These are phyloP conservation scores for Camellia japonica DNA, from an alignment of 148 eudicot species.

Conservation along the genomic window DNA sequence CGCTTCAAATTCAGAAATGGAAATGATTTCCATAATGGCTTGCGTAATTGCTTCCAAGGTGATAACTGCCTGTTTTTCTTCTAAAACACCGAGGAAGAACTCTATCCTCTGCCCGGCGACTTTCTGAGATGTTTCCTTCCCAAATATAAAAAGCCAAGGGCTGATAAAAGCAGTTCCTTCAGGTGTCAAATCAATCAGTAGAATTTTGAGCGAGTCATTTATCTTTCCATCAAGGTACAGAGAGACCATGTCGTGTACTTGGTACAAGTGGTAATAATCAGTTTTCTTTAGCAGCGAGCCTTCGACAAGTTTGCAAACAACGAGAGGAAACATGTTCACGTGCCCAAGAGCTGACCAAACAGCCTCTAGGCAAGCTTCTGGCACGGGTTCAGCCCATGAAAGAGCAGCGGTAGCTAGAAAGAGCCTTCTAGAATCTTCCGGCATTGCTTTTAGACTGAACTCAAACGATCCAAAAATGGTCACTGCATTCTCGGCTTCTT, in stretches of 20 bases:
- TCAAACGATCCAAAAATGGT: conserved; percentile 20
- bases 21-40: conserved; percentile 11
- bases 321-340: conserved; percentile 4
- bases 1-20: conserved; percentile 16
- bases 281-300: conserved; percentile 14
- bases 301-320: conserved; percentile 17
- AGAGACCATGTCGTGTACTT: conserved; percentile 18
- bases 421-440: conserved; percentile 11
- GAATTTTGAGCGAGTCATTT: background rate
- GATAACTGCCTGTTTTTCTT: conserved; percentile 14
- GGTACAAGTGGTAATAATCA: conserved; percentile 12
- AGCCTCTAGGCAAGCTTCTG: conserved; percentile 21
- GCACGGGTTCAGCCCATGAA: conserved; percentile 21
- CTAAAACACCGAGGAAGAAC: background rate
- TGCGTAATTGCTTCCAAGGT: conserved; percentile 11
- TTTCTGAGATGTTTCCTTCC: conserved; percentile 11
- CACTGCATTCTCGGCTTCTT: conserved; percentile 18
- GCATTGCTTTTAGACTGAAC: conserved; percentile 20
- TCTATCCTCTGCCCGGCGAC: conserved; percentile 1
- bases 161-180: conserved; percentile 7
- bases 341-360: conserved; percentile 17
- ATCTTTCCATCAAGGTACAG: conserved; percentile 12
- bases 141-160: conserved; percentile 18
- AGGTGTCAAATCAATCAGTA: conserved; percentile 6
- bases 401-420: conserved; percentile 15